Conservation (phyloP, 805 yeast genomes). For the Candida boidinii region DNA sequence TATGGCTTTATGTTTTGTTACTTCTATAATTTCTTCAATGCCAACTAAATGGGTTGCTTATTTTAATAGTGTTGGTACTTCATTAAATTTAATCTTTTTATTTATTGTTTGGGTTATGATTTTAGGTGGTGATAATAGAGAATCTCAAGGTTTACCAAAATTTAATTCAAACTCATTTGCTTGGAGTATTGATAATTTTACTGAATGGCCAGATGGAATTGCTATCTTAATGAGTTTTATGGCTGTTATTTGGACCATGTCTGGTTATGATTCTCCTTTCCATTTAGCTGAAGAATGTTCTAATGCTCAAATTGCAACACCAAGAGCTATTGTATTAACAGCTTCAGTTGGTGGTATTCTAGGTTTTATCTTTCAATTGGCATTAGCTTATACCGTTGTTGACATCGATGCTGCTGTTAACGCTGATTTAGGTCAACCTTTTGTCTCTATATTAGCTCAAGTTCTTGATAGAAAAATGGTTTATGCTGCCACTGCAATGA, state of each 20-base stretch:
- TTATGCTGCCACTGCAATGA: conserved; percentile 33
- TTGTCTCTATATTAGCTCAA: conserved; percentile 46
- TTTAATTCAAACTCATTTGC: conserved; percentile 41
- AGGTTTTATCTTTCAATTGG: conserved; percentile 51
- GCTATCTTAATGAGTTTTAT: conserved; percentile 47
- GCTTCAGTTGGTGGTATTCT: conserved; percentile 44
- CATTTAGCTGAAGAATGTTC: conserved; percentile 68
- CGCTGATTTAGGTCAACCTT: conserved; percentile 52
- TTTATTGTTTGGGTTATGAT: conserved; percentile 45
- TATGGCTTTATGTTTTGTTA: conserved; percentile 39
- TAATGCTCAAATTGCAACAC: conserved; percentile 56
- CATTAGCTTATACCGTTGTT: conserved; percentile 53
- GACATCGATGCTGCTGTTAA: conserved; percentile 36
- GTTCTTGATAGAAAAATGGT: conserved; percentile 33
- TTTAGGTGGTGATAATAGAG: conserved; percentile 39
- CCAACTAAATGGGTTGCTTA: conserved; percentile 48
- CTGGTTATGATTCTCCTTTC: conserved; percentile 70
- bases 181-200: conserved; percentile 48
- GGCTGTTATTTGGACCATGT: conserved; percentile 66
- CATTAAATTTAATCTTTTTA: conserved; percentile 39
- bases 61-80: conserved; percentile 42
- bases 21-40: conserved; percentile 38
- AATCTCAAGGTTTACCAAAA: conserved; percentile 29
- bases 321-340: conserved; percentile 58
- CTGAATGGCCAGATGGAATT: conserved; percentile 59